Percentiles rank a stretch among this genome's conserved stretches.
These are phyloP conservation scores for Salvia rosmarinus DNA, from an alignment of 257 asterid species.

Conservation along the genomic window DNA sequence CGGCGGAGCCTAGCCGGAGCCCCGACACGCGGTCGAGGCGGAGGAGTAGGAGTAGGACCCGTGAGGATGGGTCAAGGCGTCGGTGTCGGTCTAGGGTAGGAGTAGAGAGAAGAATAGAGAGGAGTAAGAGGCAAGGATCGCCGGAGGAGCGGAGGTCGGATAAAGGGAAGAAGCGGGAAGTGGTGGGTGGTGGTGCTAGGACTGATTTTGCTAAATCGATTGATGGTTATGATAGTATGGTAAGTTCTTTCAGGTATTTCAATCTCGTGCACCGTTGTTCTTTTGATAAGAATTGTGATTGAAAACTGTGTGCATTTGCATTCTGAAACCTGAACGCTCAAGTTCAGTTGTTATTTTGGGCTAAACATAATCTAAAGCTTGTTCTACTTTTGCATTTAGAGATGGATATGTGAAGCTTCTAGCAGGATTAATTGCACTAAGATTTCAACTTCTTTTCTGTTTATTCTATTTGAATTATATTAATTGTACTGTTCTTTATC, in stretches of 20 bases:
- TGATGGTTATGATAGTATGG: constrained; percentile 78
- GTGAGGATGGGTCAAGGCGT: constrained; percentile 41
- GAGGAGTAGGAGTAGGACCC: constrained; percentile 50
- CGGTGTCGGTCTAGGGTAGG: constrained; percentile 44
- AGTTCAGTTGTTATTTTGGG: no score
- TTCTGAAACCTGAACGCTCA: background rate
- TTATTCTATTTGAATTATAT: constrained; percentile 7
- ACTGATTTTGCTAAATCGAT: constrained; percentile 61
- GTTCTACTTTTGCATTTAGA: background rate
- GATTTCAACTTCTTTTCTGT: constrained; percentile 12
- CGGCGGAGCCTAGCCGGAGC: constrained; percentile 47
- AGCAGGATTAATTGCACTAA: constrained; percentile 16
- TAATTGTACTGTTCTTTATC: constrained; percentile 27
- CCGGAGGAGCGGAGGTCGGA: constrained; percentile 46
- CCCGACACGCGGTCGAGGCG: constrained; percentile 46
- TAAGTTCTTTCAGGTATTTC: constrained; percentile 33
- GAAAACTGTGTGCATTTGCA: background rate
- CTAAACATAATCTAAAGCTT: background rate
- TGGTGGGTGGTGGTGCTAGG: constrained; percentile 41
- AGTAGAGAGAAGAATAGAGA: constrained; percentile 49
- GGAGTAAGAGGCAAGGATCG: constrained; percentile 49
- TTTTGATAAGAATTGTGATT: background rate
- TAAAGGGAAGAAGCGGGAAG: constrained; percentile 36
- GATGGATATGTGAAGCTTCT: constrained; percentile 16
- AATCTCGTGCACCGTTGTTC: background rate